phyloP scores from a whole-genome alignment of 352 stramenopile species.

The Globisporangium echinulatum region DNA sequence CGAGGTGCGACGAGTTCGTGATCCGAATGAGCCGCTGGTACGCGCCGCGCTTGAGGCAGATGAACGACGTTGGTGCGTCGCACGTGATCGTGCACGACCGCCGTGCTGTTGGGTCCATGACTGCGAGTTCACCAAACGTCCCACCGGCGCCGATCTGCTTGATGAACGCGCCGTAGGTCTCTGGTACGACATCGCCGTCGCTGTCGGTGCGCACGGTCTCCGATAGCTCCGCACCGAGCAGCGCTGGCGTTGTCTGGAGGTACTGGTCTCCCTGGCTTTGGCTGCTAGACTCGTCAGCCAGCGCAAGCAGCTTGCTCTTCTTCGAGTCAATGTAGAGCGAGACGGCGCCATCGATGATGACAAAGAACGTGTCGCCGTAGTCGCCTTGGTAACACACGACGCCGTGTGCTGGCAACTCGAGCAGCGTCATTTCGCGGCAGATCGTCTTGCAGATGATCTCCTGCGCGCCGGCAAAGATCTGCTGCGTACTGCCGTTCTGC shows the following conservation, averaged over 20 bases:
- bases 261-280: constrained; percentile 18
- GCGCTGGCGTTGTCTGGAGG: constrained; percentile 1
- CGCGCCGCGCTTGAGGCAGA: constrained; percentile 74
- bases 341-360: constrained; percentile 68
- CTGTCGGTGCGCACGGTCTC: not conserved
- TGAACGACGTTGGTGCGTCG: constrained; percentile 69
- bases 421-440: constrained; percentile 80
- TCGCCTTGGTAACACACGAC: constrained; percentile 80
- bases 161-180: constrained; percentile 63
- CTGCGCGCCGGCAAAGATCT: constrained; percentile 77
- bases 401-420: constrained; percentile 49
- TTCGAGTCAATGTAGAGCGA: constrained; percentile 73
- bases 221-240: not conserved
- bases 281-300: constrained; percentile 8
- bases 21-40: constrained; percentile 81
- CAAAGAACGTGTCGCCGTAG: constrained; percentile 78
- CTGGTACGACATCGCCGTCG: constrained; percentile 19
- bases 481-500: constrained; percentile 73
- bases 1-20: constrained; percentile 70
- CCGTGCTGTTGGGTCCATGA: constrained; percentile 71
- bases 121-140: constrained; percentile 75
- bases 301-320: constrained; percentile 18
- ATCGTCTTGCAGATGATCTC: constrained; percentile 87
- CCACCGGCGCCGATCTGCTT: constrained; percentile 68
- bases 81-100: constrained; percentile 74